Evolutionary conservation across 306 rosid species (phyloP), one percentile per base, ranked within the genome.

Genomic region (Astragalus glycyphyllos): DNA sequence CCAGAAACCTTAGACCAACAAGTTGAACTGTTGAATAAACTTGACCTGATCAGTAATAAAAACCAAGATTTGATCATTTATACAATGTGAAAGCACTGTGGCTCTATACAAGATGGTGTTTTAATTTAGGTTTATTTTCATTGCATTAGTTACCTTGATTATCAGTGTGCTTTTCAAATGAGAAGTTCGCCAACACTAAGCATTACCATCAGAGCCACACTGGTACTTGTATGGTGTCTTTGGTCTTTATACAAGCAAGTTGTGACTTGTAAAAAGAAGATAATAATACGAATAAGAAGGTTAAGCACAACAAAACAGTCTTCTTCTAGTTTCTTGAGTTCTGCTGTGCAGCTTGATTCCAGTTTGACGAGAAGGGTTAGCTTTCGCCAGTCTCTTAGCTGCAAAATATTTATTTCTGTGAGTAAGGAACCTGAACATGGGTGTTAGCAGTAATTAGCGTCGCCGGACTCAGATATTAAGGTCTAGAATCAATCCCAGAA

Each of bases 341-440:
- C 86, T 83, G 60, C 54, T 69, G 8, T 85, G 88, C 81, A 91
- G 80, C 78, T 68, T 88, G 76, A 91, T 86, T 75, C 89, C 92
- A 35, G 75, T 66, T 59, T 73, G 89, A 72, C 88, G 89, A 1
- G 88, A 80, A 71, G 96, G 92, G 77, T 46, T 80, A n/a, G 90
- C 87, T 81, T 85, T 86, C 3, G 83, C 97, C 83, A 91, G 13
- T 82, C 78, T 91, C 86, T 86, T 86, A 8, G 87, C 97, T 91
- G 88, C 83, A 80, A 59, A 70, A 69, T 12, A 8, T 9, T 50
- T 35, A 15, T 47, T 57, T 66, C 7, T 23, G 11, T 68, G 16
- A 50, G 74, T 65, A 29, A 56, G 42, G 17, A 67, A 41, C 40
- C 14, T 58, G 32, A 44, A 56, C 4, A 62, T 4, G 46, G 4